Evolutionary conservation across 179 eudicot species (phyloP).

Genomic region (Amaranthus tricolor): DNA sequence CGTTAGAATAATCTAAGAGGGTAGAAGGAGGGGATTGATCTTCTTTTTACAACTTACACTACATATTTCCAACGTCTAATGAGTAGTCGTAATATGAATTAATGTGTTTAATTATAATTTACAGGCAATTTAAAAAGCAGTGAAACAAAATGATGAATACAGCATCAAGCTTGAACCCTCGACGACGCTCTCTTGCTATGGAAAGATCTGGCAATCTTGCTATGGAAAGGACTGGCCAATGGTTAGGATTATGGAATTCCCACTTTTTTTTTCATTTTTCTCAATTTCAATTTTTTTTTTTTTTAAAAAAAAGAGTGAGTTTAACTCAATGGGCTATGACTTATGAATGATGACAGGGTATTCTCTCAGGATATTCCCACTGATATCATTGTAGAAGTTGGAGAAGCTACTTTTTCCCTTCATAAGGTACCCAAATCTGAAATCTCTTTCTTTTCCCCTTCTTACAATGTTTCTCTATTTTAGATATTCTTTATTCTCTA

Average conservation of each 20-base stretch:
- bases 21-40: no score
- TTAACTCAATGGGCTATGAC: constrained; percentile 4
- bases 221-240: constrained; percentile 87
- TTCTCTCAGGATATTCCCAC: constrained; percentile 86
- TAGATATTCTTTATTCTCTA: no score
- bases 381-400: constrained; percentile 67
- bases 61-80: no score
- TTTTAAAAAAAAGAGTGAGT: not conserved
- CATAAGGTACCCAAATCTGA: constrained; percentile 59
- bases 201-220: constrained; percentile 82
- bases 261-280: not conserved
- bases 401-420: constrained; percentile 61
- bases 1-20: no score
- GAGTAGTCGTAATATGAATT: no score
- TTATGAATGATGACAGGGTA: constrained; percentile 48
- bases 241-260: constrained; percentile 32
- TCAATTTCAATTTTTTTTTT: not conserved
- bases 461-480: no score
- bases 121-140: not conserved
- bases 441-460: not conserved
- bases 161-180: constrained; percentile 21
- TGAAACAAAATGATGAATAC: constrained; percentile 22
- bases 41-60: no score
- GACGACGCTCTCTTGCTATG: constrained; percentile 68
- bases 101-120: no score